Evolutionary conservation across 495 filamentous ascomycete species (phyloP).

Genomic region (Daldinia concentrica): DNA sequence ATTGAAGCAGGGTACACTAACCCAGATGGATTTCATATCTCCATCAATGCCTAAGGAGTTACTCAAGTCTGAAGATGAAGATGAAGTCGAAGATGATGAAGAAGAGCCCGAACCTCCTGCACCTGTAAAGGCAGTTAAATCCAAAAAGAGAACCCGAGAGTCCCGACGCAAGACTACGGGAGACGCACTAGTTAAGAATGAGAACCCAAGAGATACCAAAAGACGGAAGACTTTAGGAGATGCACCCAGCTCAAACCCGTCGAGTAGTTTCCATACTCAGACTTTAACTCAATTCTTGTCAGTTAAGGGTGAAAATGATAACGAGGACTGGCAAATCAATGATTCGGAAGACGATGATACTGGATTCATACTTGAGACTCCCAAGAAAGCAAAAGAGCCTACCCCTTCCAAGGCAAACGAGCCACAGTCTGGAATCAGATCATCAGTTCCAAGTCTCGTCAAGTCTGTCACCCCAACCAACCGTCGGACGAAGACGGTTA

Average conservation of each 20-base stretch:
- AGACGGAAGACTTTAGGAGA: slow-evolving; percentile 59
- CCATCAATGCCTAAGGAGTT: slow-evolving; percentile 28
- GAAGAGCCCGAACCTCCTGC: slow-evolving; percentile 5
- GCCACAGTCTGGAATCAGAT: slow-evolving; percentile 8
- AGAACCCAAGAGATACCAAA: slow-evolving; percentile 37
- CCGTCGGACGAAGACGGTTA: slow-evolving; percentile 48
- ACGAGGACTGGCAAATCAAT: slow-evolving; percentile 42
- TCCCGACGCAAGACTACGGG: slow-evolving; percentile 41
- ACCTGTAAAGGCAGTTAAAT: slow-evolving; percentile 23
- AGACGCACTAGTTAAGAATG: slow-evolving; percentile 31
- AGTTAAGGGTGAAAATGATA: slow-evolving; percentile 35
- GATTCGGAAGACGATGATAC: slow-evolving; percentile 50
- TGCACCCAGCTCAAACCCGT: slow-evolving; percentile 40
- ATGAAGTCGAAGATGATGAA: slow-evolving; percentile 2
- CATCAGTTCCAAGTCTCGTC: slow-evolving; percentile 34
- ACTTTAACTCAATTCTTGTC: slow-evolving; percentile 56
- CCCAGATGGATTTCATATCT: slow-evolving; percentile 58
- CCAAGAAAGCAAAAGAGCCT: slow-evolving; percentile 19
- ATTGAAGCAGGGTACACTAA: slow-evolving; percentile 58
- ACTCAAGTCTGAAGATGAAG: slow-evolving; percentile 22
- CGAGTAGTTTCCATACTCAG: slow-evolving; percentile 54
- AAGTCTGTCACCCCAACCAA: slow-evolving; percentile 48
- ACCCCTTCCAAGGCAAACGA: slow-evolving; percentile 13
- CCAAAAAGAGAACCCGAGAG: slow-evolving; percentile 34
- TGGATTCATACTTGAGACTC: slow-evolving; percentile 38